Base-by-base conservation (phyloP, 768 basidiomycete genomes). In the Amanita phalloides region DNA sequence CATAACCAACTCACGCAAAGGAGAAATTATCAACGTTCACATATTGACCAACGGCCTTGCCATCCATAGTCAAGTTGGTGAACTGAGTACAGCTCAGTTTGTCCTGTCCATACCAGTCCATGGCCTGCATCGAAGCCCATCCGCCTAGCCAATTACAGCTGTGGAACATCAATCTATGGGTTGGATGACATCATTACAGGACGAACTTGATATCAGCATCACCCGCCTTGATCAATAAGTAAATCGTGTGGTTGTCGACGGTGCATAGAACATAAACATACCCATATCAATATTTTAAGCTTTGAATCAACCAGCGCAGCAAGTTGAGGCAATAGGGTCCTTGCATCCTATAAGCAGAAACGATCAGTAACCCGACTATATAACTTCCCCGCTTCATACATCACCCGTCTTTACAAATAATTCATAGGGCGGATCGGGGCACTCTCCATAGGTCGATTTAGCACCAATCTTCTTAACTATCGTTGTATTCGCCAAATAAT, bases 21-120 rank as follows among this genome's bases (percentile, higher is more conserved):
- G 77, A 69, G 59, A 84, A 83, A 53, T 81, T 80, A 55, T 78
- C 79, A 32, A 84, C 76, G 47, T 83, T 82, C 60, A 80, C 74
- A 14, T 82, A 70, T 0, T 79, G 75, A 0, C 79, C 82, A 4
- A 84, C 74, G 0, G 77, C 56, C 4, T 61, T 63, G 1, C 74
- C 78, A 35, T 70, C 48, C 25, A 84, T 72, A 0, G 81, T 81
- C 67, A 84, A 81, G 54, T 82, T 81, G 4, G 56, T 71, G 49
- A 76, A 68, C 1, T 67, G 65, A 0, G 67, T 64, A 3, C 60
- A 60, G 13, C 72, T 68, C 11, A 68, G 66, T 48, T 56, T 64
- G 49, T 56, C 59, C 54, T 73, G 71, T 8, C 74, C 74, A 48
- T 64, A 69, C 73, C 74, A 76, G 38, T 71, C 62, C 71, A 76